Evolutionary conservation across 163 green algal species (phyloP).

Genomic region (Prototheca cutis): DNA sequence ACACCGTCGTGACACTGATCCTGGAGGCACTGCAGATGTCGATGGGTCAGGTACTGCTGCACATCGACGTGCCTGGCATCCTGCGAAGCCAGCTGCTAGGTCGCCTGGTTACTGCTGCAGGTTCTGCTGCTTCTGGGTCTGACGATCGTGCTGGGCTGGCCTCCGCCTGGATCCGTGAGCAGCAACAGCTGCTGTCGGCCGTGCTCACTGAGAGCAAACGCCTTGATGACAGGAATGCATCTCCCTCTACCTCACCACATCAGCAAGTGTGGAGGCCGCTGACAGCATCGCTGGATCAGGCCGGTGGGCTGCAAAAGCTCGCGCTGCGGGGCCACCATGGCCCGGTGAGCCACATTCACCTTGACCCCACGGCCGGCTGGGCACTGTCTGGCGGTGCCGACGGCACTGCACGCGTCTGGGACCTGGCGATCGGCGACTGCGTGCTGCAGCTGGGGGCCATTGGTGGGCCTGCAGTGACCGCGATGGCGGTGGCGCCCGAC

Average conservation of each 20-base stretch:
- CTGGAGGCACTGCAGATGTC: slow-evolving; percentile 78
- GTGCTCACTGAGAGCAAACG: too few species aligned
- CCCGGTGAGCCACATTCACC: slow-evolving; percentile 45
- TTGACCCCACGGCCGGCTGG: slow-evolving; percentile 58
- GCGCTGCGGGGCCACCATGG: slow-evolving; percentile 59
- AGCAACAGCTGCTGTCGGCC: too few species aligned
- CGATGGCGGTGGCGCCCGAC: slow-evolving; percentile 32
- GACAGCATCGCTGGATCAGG: slow-evolving; percentile 50
- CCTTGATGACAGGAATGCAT: too few species aligned
- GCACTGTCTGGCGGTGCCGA: slow-evolving; percentile 57
- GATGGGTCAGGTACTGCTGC: slow-evolving; percentile 44
- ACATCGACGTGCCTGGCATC: slow-evolving; percentile 41
- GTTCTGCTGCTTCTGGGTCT: too few species aligned
- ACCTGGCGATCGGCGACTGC: slow-evolving; percentile 76
- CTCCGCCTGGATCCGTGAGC: too few species aligned
- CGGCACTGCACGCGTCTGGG: slow-evolving; percentile 68
- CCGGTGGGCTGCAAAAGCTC: slow-evolving; percentile 65
- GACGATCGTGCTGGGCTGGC: too few species aligned
- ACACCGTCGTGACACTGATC: slow-evolving; percentile 52
- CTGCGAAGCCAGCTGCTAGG: slow-evolving; percentile 62
- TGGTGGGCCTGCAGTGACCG: slow-evolving; percentile 51
- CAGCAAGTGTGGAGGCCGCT: too few species aligned
- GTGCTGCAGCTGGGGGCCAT: slow-evolving; percentile 61
- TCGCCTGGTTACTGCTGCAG: slow-evolving; percentile 65
- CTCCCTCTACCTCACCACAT: too few species aligned